phyloP scores from a whole-genome alignment of 352 stramenopile genomes.

The Globisporangium camurandrum region DNA sequence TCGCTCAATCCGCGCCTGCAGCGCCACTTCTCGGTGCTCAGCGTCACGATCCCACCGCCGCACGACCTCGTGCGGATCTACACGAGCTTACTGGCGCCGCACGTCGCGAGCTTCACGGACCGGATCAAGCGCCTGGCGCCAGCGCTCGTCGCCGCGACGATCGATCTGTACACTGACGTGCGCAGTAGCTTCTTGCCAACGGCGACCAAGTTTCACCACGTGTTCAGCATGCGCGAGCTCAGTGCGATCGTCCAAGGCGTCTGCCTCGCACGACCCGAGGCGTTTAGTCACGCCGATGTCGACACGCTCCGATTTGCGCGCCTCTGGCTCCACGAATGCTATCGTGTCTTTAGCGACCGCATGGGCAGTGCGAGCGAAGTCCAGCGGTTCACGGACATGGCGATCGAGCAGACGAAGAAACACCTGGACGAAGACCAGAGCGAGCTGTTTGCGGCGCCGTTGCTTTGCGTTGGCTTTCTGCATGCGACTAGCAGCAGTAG shows the following conservation, averaged over 20 bases:
- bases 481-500: constrained; percentile 4
- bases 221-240: constrained; percentile 90
- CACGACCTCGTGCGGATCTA: constrained; percentile 68
- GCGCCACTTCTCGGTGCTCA: constrained; percentile 84
- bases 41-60: constrained; percentile 55
- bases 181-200: constrained; percentile 78
- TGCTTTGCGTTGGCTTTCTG: constrained; percentile 73
- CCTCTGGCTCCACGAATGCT: constrained; percentile 90
- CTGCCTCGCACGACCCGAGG: constrained; percentile 50
- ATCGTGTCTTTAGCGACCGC: constrained; percentile 88
- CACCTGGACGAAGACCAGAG: constrained; percentile 76
- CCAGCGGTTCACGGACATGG: constrained; percentile 73
- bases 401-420: constrained; percentile 82
- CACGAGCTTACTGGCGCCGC: constrained; percentile 48
- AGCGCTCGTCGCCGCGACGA: constrained; percentile 65
- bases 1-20: constrained; percentile 83
- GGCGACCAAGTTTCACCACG: constrained; percentile 90
- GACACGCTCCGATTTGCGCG: constrained; percentile 59
- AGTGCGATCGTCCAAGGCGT: constrained; percentile 85
- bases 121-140: constrained; percentile 63
- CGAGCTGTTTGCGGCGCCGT: constrained; percentile 58
- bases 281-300: constrained; percentile 51
- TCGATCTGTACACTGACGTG: constrained; percentile 79
- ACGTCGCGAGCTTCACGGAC: constrained; percentile 69
- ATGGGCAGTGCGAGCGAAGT: constrained; percentile 73